Evolutionary conservation across 2,329 filamentous ascomycete species (phyloP).

Genomic region (Coccinonectria pachysandricola): DNA sequence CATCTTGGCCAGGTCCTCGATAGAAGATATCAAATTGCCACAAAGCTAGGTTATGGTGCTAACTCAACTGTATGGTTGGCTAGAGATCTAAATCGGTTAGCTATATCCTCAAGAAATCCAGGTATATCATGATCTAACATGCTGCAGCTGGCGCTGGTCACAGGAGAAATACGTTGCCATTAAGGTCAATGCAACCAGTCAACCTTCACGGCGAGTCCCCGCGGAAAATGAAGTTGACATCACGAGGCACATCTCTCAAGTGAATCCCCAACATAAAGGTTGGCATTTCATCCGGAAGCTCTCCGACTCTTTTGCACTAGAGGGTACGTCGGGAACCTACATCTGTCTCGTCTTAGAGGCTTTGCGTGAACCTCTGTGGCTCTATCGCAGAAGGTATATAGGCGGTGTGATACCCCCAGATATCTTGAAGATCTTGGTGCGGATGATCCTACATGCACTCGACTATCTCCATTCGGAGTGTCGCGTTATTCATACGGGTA

Average conservation of each 20-base stretch:
- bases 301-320: constrained; percentile 6
- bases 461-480: constrained; percentile 17
- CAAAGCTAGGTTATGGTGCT: constrained; percentile 12
- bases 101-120: neutral
- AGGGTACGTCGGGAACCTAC: constrained; percentile 4
- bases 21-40: constrained; percentile 11
- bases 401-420: constrained; percentile 10
- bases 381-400: constrained; percentile 11
- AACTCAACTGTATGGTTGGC: constrained; percentile 17
- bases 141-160: constrained; percentile 13
- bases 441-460: constrained; percentile 12
- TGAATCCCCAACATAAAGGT: constrained; percentile 7
- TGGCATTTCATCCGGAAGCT: constrained; percentile 14
- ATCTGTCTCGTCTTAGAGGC: constrained; percentile 12
- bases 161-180: constrained; percentile 13
- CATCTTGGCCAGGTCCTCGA: constrained; percentile 8
- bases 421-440: constrained; percentile 12
- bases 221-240: constrained; percentile 9
- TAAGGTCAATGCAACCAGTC: constrained; percentile 9
- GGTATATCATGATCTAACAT: neutral
- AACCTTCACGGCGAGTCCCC: neutral
- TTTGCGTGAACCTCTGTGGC: constrained; percentile 16
- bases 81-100: constrained; percentile 9
- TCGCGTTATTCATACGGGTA: constrained; percentile 12
- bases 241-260: constrained; percentile 6